phyloP scores from a whole-genome alignment of 257 asterid species.

The Solanum paucissectum region DNA sequence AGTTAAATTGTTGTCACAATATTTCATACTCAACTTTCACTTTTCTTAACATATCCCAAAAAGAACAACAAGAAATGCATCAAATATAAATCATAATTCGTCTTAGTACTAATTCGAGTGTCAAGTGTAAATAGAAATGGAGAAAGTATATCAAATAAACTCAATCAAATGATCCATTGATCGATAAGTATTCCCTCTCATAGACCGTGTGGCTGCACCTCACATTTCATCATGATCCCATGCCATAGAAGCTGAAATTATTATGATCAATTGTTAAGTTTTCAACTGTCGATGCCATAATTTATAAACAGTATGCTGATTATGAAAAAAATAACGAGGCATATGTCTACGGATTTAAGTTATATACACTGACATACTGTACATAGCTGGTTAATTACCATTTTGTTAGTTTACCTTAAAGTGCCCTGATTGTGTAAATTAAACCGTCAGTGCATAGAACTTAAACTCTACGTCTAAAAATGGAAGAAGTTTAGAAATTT shows the following conservation, averaged over 20 bases:
- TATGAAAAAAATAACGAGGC: background rate
- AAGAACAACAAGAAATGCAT: background rate
- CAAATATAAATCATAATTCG: background rate
- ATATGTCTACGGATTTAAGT: background rate
- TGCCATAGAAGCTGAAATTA: conserved; percentile 40
- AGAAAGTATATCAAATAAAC: background rate
- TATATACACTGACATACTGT: background rate
- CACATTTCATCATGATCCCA: conserved; percentile 37
- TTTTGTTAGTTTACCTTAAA: background rate
- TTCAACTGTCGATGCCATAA: background rate
- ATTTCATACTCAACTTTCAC: background rate
- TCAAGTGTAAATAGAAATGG: background rate
- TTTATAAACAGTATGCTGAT: background rate
- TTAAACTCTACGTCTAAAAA: background rate
- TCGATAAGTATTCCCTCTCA: background rate
- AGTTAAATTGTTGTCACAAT: background rate
- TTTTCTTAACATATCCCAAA: background rate
- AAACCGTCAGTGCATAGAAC: too few relatives aligned
- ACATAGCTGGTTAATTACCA: background rate
- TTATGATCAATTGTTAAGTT: background rate
- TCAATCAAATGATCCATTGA: background rate
- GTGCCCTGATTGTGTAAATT: background rate
- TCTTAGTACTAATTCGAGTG: background rate
- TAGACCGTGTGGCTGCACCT: background rate
- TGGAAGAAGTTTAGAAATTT: background rate